Percentiles rank a stretch among this genome's conserved stretches.
These are phyloP conservation scores for Alternaria arborescens DNA, from an alignment of 2,329 filamentous ascomycete species.

Conservation along the genomic window DNA sequence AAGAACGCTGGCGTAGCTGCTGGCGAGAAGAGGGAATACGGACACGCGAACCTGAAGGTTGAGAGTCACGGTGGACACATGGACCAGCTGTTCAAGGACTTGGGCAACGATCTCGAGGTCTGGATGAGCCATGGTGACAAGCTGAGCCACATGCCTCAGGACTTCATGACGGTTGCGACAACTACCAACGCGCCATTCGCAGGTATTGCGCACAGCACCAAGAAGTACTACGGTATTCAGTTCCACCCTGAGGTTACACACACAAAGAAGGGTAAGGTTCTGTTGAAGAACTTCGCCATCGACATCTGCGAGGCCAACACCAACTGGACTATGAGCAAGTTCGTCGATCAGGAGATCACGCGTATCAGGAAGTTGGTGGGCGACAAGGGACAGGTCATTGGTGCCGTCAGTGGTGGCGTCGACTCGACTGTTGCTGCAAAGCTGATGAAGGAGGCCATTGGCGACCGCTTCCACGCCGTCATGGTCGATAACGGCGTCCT, in stretches of 20 bases:
- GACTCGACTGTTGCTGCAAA: conserved; percentile 88
- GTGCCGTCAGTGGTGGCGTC: conserved; percentile 82
- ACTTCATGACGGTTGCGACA: conserved; percentile 76
- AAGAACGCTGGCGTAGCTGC: conserved; percentile 69
- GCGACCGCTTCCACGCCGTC: conserved; percentile 83
- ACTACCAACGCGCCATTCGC: conserved; percentile 81
- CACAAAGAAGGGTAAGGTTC: conserved; percentile 71
- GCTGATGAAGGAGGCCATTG: conserved; percentile 87
- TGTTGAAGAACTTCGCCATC: conserved; percentile 85
- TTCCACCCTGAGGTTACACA: conserved; percentile 89
- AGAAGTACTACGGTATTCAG: conserved; percentile 82
- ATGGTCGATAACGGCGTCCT: conserved; percentile 88
- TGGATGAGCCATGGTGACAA: conserved; percentile 95
- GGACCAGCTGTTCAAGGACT: conserved; percentile 78
- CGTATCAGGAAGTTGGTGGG: conserved; percentile 86
- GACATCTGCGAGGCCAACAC: conserved; percentile 78
- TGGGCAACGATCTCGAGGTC: conserved; percentile 75
- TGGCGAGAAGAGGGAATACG: conserved; percentile 75
- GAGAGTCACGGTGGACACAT: conserved; percentile 67
- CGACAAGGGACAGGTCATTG: conserved; percentile 80
- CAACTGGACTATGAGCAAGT: conserved; percentile 87
- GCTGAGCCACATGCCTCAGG: conserved; percentile 74
- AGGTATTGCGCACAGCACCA: conserved; percentile 75
- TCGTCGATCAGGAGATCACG: conserved; percentile 79
- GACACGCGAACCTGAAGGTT: conserved; percentile 72